These are phyloP conservation scores for Monilinia aucupariae DNA, from an alignment of 2,329 filamentous ascomycete genomes.

Conservation along the genomic window DNA sequence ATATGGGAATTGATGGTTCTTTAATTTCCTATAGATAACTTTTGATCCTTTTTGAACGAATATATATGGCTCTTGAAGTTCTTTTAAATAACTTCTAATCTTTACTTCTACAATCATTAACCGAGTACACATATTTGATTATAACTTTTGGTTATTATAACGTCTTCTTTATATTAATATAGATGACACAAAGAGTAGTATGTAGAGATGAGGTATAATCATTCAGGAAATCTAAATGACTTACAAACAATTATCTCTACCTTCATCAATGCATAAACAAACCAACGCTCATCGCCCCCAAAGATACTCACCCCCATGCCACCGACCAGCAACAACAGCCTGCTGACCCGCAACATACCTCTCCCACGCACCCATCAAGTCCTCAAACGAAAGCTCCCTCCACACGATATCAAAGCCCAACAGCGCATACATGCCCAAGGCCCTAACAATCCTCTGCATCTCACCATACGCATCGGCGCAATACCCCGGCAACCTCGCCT, in stretches of 20 bases:
- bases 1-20: too few species aligned
- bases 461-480: background rate
- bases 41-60: too few species aligned
- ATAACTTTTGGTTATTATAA: too few species aligned
- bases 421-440: background rate
- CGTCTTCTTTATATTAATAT: too few species aligned
- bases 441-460: background rate
- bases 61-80: too few species aligned
- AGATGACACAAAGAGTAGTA: too few species aligned
- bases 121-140: too few species aligned
- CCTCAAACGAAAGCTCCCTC: background rate
- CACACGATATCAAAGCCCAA: background rate
- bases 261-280: background rate
- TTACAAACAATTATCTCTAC: background rate
- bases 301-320: background rate
- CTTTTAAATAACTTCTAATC: too few species aligned
- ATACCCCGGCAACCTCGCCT: background rate
- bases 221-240: too few species aligned
- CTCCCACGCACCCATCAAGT: background rate
- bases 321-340: background rate
- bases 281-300: background rate
- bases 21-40: too few species aligned
- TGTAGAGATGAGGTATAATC: too few species aligned
- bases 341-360: background rate
- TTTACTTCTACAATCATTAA: too few species aligned